Evolutionary conservation across 805 yeast genomes (phyloP).

Genomic region (Tetrapisispora taiwanensis): DNA sequence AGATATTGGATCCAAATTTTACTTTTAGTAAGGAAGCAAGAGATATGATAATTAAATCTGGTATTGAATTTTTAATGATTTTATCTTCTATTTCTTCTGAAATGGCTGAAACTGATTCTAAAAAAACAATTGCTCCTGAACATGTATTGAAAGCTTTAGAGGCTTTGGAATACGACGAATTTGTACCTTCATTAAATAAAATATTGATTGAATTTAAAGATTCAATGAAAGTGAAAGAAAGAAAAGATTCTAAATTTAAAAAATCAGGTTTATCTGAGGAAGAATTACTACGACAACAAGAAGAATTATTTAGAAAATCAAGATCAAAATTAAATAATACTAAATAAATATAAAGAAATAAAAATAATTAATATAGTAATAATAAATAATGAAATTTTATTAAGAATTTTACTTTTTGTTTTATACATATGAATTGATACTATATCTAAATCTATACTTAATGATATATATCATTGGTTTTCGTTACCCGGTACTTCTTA

Average conservation of each 20-base stretch:
- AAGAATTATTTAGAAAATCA: constrained; percentile 75
- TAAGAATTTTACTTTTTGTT: too few species aligned
- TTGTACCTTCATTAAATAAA: constrained; percentile 70
- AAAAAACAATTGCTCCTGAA: constrained; percentile 93
- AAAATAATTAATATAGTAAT: constrained; percentile 8
- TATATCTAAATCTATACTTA: too few species aligned
- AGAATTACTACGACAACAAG: constrained; percentile 85
- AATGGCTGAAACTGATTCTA: constrained; percentile 90
- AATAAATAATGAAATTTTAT: too few species aligned
- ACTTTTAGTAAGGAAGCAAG: constrained; percentile 88
- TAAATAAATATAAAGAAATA: not conserved
- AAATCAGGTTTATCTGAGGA: constrained; percentile 88
- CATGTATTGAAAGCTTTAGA: constrained; percentile 85
- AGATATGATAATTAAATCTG: constrained; percentile 90
- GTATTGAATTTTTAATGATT: constrained; percentile 92
- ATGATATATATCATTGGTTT: too few species aligned
- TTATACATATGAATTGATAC: too few species aligned
- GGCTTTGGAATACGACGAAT: constrained; percentile 79
- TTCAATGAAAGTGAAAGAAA: constrained; percentile 76
- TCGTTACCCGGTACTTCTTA: too few species aligned
- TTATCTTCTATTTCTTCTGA: constrained; percentile 89
- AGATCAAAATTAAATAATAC: constrained; percentile 46
- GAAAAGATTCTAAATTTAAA: constrained; percentile 85
- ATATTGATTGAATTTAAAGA: constrained; percentile 83
- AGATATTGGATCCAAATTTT: constrained; percentile 78